Percentiles rank a stretch among this genome's conserved stretches.
These are phyloP conservation scores for Sphaerulina populicola DNA, from an alignment of 2,329 filamentous ascomycete species.

Conservation along the genomic window DNA sequence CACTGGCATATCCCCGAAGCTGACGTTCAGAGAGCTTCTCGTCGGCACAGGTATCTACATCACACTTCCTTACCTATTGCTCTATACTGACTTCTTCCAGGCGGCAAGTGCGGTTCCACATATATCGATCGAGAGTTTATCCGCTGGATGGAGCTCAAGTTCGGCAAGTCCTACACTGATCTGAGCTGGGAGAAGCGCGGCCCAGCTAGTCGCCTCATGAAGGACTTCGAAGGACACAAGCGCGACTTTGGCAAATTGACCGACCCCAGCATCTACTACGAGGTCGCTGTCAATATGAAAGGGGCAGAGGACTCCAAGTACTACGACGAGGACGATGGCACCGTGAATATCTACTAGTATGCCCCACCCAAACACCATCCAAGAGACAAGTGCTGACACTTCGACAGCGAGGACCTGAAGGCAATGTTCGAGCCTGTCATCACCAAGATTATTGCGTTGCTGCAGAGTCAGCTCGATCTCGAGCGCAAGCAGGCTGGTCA, in stretches of 20 bases:
- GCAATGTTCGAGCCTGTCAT: constrained; percentile 10
- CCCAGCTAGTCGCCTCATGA: constrained; percentile 12
- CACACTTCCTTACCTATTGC: no score
- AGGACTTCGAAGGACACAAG: constrained; percentile 11
- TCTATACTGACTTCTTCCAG: not conserved
- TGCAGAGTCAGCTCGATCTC: constrained; percentile 12
- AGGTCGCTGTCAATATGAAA: constrained; percentile 1
- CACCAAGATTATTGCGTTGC: constrained; percentile 5
- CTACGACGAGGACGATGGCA: not conserved
- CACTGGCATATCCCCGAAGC: not conserved
- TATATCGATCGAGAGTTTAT: constrained; percentile 17
- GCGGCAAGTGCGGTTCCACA: constrained; percentile 17
- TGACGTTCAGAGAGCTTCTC: constrained; percentile 10
- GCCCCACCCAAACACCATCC: no score
- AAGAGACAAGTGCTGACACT: no score
- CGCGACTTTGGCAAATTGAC: constrained; percentile 6
- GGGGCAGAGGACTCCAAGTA: constrained; percentile 3
- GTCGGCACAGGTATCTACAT: constrained; percentile 7
- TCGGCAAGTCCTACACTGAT: constrained; percentile 2
- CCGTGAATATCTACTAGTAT: no score
- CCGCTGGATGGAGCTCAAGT: constrained; percentile 12
- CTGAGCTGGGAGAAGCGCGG: constrained; percentile 8
- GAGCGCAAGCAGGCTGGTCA: constrained; percentile 3
- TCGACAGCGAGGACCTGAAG: no score
- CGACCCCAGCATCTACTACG: not conserved